Base-by-base conservation (phyloP, 805 yeast genomes). In the Candida nemodendra region DNA sequence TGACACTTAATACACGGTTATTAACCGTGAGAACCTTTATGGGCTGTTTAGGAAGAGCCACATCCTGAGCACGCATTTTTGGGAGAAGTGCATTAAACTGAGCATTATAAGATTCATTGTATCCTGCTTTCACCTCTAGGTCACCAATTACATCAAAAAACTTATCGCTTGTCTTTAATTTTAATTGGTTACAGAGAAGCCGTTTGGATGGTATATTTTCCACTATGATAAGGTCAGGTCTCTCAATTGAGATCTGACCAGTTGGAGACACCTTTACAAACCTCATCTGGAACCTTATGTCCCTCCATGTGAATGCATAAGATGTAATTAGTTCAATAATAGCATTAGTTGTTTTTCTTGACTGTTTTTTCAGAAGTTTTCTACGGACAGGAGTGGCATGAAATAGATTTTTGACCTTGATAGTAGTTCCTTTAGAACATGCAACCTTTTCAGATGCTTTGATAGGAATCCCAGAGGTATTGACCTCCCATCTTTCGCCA, bases 401-500 rank as follows among this genome's bases (percentile, higher is more conserved):
- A 21, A 70, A 59, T 5, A 72, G 33, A 0, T 61, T 64, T 26
- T 41, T 47, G 1, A 69, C 39, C 4, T 42, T 51, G 0, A 72
- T 47, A 0, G 61, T 45, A 0, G 76, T 71, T 0, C 77, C 77
- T 2, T 32, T 28, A 1, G 60, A 46, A 14, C 57, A 50, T 2
- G 69, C 51, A 1, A 54, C 48, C 13, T 50, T 52, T 9, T 37
- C 43, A 1, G 55, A 22, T 4, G 38, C 38, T 1, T 52, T 40
- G 2, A 32, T 24, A 0, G 51, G 51, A 2, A 49, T 4, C 1
- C 74, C 73, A 5, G 44, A 32, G 2, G 27, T 36, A 33, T 52
- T 46, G 2, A 68, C 64, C 8, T 34, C 34, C 76, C 76, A 71
- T 18, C 45, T 47, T 32, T 63, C 64, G 1, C 61, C 69, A 18